Conservation (phyloP, 192 early-diverging fungal species). For the Podila epigama region DNA sequence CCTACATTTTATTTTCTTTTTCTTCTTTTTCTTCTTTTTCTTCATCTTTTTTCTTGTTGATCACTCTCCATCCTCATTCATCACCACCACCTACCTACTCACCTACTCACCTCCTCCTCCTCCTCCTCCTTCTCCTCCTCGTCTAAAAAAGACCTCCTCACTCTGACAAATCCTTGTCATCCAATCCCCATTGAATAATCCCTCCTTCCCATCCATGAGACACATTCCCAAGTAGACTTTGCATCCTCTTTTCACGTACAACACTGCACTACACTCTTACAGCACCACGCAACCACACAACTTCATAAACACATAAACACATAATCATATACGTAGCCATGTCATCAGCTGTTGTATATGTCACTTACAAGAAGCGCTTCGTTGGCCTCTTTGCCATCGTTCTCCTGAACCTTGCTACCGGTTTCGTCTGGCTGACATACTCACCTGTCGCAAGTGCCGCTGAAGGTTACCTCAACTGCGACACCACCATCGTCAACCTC, state of each 20-base stretch:
- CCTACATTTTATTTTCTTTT: background rate
- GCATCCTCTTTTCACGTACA: no score
- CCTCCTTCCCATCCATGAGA: background rate
- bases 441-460: conserved; percentile 52
- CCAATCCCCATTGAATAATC: background rate
- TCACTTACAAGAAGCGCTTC: conserved; percentile 54
- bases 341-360: conserved; percentile 13
- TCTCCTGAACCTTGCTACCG: conserved; percentile 56
- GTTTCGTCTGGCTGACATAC: conserved; percentile 57
- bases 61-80: background rate
- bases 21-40: background rate
- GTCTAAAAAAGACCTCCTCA: background rate
- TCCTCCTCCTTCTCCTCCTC: background rate
- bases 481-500: conserved; percentile 47
- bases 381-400: conserved; percentile 55
- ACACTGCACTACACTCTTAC: no score
- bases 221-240: no score
- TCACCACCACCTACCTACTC: background rate
- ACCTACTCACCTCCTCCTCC: background rate
- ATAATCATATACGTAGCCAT: no score
- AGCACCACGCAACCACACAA: background rate
- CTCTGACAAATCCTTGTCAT: conserved; percentile 13
- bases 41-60: background rate
- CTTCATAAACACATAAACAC: background rate
- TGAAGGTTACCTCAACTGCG: conserved; percentile 40